Evolutionary conservation across 495 filamentous ascomycete genomes (phyloP).

Genomic region (Neurospora pannonica): DNA sequence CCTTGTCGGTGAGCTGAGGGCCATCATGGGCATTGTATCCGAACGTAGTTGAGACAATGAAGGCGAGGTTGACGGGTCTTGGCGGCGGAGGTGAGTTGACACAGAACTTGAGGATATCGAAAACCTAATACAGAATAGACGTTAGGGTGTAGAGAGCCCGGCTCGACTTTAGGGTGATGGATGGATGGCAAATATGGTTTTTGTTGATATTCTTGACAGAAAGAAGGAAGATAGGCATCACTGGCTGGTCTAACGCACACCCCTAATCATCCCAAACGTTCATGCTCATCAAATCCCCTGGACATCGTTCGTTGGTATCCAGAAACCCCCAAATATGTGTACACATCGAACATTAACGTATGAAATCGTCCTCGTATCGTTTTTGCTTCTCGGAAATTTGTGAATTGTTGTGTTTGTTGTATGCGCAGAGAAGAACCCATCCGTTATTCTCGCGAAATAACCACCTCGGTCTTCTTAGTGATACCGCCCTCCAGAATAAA

Average conservation of each 20-base stretch:
- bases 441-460: conserved; percentile 6
- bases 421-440: not conserved
- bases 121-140: not conserved
- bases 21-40: not conserved
- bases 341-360: not conserved
- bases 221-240: not conserved
- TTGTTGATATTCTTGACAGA: not conserved
- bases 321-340: not conserved
- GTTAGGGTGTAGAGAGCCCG: not conserved
- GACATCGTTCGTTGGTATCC: not conserved
- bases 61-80: not conserved
- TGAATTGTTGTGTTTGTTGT: not conserved
- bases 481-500: conserved; percentile 15
- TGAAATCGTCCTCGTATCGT: not conserved
- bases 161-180: not conserved
- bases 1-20: not conserved
- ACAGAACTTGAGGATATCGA: not conserved
- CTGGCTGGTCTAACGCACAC: not conserved
- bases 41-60: not conserved
- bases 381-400: not conserved
- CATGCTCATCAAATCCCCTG: not conserved
- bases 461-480: conserved; percentile 17
- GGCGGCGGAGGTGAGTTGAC: not conserved
- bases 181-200: not conserved
- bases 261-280: not conserved